These are phyloP conservation scores for Penicillium tannophilum DNA, from an alignment of 495 filamentous ascomycete genomes.

Conservation along the genomic window DNA sequence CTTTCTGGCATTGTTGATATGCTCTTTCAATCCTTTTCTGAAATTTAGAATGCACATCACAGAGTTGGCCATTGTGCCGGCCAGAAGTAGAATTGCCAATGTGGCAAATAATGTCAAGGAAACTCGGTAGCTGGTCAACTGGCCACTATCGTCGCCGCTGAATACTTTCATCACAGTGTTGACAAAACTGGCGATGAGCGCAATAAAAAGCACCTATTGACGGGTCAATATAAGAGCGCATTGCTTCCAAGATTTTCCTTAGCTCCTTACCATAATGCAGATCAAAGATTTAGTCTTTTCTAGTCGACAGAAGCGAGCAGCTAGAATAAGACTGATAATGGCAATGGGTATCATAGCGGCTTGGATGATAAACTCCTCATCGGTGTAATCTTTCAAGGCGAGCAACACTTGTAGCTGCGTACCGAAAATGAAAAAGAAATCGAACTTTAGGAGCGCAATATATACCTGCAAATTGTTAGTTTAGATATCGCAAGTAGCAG, in stretches of 20 bases:
- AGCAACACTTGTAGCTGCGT: constrained; percentile 3
- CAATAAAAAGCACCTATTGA: constrained; percentile 17
- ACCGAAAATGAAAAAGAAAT: constrained; percentile 9
- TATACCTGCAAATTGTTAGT: constrained; percentile 9
- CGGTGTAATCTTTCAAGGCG: neutral
- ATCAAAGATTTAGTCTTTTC: constrained; percentile 7
- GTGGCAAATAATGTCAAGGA: constrained; percentile 24
- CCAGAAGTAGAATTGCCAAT: constrained; percentile 18
- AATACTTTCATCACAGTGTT: constrained; percentile 14
- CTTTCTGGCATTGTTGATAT: constrained; percentile 13
- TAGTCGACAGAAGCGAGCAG: constrained; percentile 8
- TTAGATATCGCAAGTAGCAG: neutral
- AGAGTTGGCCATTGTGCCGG: constrained; percentile 17
- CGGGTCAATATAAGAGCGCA: neutral
- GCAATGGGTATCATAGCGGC: constrained; percentile 2
- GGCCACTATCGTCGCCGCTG: neutral
- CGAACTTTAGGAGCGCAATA: constrained; percentile 7
- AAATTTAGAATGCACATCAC: constrained; percentile 27
- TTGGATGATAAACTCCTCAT: neutral
- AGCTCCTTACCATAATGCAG: neutral
- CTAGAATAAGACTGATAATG: neutral
- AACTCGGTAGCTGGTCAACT: constrained; percentile 14
- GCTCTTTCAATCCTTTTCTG: constrained; percentile 23
- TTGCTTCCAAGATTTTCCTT: neutral
- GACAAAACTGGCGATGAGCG: constrained; percentile 17